phyloP scores from a whole-genome alignment of 768 basidiomycete genomes.

The Lyophyllum shimeji region DNA sequence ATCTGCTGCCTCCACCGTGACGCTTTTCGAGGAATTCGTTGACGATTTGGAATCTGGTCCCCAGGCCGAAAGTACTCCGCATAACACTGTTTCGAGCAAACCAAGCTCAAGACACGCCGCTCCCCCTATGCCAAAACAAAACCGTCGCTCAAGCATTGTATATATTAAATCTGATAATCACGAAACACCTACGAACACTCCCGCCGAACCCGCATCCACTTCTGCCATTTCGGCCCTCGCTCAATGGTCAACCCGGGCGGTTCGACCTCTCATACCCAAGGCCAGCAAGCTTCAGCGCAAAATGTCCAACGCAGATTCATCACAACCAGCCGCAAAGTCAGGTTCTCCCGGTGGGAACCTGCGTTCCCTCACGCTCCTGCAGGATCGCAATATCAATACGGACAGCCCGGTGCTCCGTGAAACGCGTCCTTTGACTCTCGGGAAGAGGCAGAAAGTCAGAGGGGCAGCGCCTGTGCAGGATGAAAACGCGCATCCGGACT shows the following conservation, averaged over 20 bases:
- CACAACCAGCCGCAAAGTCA: slow-evolving; percentile 29
- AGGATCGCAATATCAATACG: slow-evolving; percentile 51
- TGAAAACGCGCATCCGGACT: slow-evolving; percentile 39
- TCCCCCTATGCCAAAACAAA: slow-evolving; percentile 34
- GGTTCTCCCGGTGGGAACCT: slow-evolving; percentile 47
- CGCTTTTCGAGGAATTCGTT: slow-evolving; percentile 58
- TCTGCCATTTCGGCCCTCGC: slow-evolving; percentile 39
- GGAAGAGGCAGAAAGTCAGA: slow-evolving; percentile 51
- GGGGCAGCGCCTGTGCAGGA: slow-evolving; percentile 28
- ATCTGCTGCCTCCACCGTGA: slow-evolving; percentile 61
- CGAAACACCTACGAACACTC: slow-evolving; percentile 21
- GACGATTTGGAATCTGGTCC: slow-evolving; percentile 45
- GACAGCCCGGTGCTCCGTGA: slow-evolving; percentile 19
- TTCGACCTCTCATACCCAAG: slow-evolving; percentile 55
- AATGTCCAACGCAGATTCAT: slow-evolving; percentile 27
- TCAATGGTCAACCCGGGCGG: slow-evolving; percentile 49
- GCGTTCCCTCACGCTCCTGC: slow-evolving; percentile 62
- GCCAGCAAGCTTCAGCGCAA: slow-evolving; percentile 47
- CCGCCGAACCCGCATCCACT: slow-evolving; percentile 23
- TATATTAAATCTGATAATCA: slow-evolving; percentile 63
- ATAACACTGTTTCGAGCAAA: slow-evolving; percentile 42
- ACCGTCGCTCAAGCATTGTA: slow-evolving; percentile 58
- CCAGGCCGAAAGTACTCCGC: slow-evolving; percentile 64
- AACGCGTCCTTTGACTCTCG: slow-evolving; percentile 56
- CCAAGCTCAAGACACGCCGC: slow-evolving; percentile 29